phyloP scores from a whole-genome alignment of 2,329 filamentous ascomycete species.

The Helminthosporium solani region DNA sequence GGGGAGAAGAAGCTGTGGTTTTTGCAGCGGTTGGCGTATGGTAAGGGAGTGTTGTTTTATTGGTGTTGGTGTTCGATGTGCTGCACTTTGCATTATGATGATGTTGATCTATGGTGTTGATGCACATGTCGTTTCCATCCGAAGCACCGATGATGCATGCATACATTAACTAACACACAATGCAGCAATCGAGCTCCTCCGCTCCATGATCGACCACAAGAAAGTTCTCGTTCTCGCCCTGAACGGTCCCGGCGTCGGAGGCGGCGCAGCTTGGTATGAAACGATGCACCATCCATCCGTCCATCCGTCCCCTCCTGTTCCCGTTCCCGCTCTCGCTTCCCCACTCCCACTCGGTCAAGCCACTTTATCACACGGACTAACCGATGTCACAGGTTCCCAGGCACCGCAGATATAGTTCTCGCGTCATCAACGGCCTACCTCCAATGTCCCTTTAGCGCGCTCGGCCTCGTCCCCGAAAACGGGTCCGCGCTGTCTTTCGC shows the following conservation, averaged over 20 bases:
- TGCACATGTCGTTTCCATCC: no score
- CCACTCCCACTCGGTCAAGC: no score
- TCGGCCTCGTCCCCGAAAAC: conserved; percentile 53
- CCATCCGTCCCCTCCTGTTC: background rate
- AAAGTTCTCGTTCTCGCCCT: conserved; percentile 55
- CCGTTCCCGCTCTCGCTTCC: no score
- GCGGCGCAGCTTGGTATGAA: conserved; percentile 49
- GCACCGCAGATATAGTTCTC: conserved; percentile 52
- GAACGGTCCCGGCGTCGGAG: conserved; percentile 54
- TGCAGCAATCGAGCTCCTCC: conserved; percentile 41
- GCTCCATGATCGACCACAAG: conserved; percentile 51
- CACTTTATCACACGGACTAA: no score
- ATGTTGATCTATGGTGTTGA: no score
- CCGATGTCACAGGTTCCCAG: conserved; percentile 47
- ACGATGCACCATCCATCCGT: no score
- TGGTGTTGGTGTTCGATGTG: no score
- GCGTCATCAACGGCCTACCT: conserved; percentile 49
- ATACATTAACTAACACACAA: background rate
- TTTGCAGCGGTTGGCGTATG: conserved; percentile 28
- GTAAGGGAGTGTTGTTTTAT: conserved; percentile 20
- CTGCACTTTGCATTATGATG: no score
- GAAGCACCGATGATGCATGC: background rate
- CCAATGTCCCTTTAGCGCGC: conserved; percentile 51
- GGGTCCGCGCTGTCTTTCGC: conserved; percentile 50
- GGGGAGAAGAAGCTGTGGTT: conserved; percentile 39